Evolutionary conservation across 352 stramenopile species (phyloP), one percentile per base, ranked within the genome.

Genomic region (Albugo laibachii): DNA sequence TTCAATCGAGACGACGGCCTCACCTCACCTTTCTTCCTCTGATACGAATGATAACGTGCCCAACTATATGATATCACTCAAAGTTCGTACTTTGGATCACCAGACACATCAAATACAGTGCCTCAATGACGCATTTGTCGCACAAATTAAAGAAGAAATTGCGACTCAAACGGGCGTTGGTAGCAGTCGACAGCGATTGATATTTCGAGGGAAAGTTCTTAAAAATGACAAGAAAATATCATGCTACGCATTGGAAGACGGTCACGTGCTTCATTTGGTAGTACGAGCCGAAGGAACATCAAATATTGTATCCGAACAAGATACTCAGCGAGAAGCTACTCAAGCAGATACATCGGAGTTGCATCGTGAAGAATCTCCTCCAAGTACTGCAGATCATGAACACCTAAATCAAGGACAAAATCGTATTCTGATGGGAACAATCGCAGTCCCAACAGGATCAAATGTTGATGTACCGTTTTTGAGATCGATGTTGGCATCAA

Each of bases 121-220:
- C 20, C 52, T 58, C 38, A 68, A 61, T 35, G 62, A 66, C 34
- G 77, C 78, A 41, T 83, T 69, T 1, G 75, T 91, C 45, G 62
- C 65, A 36, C 68, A 87, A 51, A 61, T 91, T 13, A 91, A 91
- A 49, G 66, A 78, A 47, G 50, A 63, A 24, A 66, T 91, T 6
- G 74, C 65, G 14, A 52, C 52, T 34, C 65, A 82, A 45, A 92
- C 78, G 5, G 78, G 78, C 44, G 62, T 92, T 24, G 72, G 69
- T 19, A 50, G 80, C 36, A 63, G 70, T 21, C 73, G 78, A 2
- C 78, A 92, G 59, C 56, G 78, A 36, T 70, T 92, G 41, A 92
- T 92, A 51, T 92, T 87, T 46, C 71, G 76, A 19, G 78, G 78
- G 21, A 76, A 80, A 51, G 78, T 92, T 47, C 71, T 92, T 44